A percentile compares a stretch with the other conserved stretches of the same genome.
phyloP scores from a whole-genome alignment of 2,329 filamentous ascomycete species.

The Colletotrichum paranaense region DNA sequence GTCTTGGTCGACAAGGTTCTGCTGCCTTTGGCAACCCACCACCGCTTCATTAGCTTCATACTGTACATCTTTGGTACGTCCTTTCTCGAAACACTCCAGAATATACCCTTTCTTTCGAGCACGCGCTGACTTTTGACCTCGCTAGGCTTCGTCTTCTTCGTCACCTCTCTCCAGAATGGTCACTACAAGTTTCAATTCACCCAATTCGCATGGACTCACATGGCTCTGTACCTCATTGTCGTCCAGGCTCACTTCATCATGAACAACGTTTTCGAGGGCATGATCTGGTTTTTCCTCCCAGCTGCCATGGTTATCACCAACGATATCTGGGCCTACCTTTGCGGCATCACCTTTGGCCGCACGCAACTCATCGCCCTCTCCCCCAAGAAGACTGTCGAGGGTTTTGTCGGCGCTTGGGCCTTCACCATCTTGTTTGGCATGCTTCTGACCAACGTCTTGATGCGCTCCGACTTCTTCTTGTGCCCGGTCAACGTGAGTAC shows the following conservation, averaged over 20 bases:
- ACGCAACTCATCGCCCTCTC: slow-evolving; percentile 98
- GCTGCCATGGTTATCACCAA: slow-evolving; percentile 97
- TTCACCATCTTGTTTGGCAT: slow-evolving; percentile 92
- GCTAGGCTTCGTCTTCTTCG: slow-evolving; percentile 96
- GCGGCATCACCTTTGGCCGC: slow-evolving; percentile 94
- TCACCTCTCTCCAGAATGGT: slow-evolving; percentile 91
- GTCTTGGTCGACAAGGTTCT: slow-evolving; percentile 94
- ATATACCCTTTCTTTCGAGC: neutral
- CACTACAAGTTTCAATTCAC: slow-evolving; percentile 99
- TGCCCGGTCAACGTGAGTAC: slow-evolving; percentile 86
- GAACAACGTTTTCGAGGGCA: slow-evolving; percentile 99
- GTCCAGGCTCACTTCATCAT: slow-evolving; percentile 99
- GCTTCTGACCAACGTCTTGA: slow-evolving; percentile 83
- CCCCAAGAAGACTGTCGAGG: slow-evolving; percentile 99
- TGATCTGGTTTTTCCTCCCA: slow-evolving; percentile 99
- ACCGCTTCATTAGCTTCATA: slow-evolving; percentile 98
- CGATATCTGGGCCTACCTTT: slow-evolving; percentile 98
- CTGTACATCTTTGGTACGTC: slow-evolving; percentile 93
- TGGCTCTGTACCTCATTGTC: slow-evolving; percentile 97
- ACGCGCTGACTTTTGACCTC: slow-evolving; percentile 38
- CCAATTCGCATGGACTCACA: slow-evolving; percentile 99
- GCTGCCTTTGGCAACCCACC: slow-evolving; percentile 93
- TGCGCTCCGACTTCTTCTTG: slow-evolving; percentile 96
- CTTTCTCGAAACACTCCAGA: neutral
- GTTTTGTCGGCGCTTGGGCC: slow-evolving; percentile 95